These are phyloP conservation scores for Amoeboaphelidium protococcarum DNA, from an alignment of 371 early-diverging fungal species.

Conservation along the genomic window DNA sequence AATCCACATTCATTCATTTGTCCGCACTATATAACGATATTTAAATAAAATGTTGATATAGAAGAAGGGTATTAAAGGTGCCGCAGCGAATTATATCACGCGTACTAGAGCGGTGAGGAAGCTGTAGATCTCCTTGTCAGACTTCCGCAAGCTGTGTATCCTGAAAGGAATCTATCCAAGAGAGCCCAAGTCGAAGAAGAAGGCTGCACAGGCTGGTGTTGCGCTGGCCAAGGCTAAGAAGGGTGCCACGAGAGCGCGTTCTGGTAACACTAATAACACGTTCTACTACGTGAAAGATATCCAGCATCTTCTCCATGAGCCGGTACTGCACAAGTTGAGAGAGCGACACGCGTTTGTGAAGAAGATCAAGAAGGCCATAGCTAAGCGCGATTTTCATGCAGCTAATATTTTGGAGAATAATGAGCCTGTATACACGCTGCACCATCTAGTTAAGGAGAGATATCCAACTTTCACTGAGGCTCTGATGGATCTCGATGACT, in stretches of 20 bases:
- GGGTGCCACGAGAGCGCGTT: slow-evolving; percentile 24
- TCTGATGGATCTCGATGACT: slow-evolving; percentile 82
- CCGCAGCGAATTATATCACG: slow-evolving; percentile 65
- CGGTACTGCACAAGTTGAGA: slow-evolving; percentile 54
- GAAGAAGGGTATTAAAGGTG: slow-evolving; percentile 54
- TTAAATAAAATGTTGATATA: too few relatives aligned
- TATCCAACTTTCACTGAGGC: slow-evolving; percentile 87
- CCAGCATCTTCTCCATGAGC: slow-evolving; percentile 74
- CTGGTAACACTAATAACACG: slow-evolving; percentile 14
- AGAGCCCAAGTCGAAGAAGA: slow-evolving; percentile 78
- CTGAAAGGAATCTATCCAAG: slow-evolving; percentile 93
- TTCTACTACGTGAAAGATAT: slow-evolving; percentile 89
- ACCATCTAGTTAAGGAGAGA: slow-evolving; percentile 82
- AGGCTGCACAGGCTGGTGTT: too few relatives aligned
- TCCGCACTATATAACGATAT: too few relatives aligned
- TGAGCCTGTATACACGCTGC: slow-evolving; percentile 51
- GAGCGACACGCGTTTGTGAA: slow-evolving; percentile 59
- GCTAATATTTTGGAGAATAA: slow-evolving; percentile 42
- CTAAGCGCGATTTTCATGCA: slow-evolving; percentile 40
- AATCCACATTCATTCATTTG: too few relatives aligned
- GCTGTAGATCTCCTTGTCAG: slow-evolving; percentile 72
- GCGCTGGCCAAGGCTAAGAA: too few relatives aligned
- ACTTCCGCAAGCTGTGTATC: slow-evolving; percentile 90
- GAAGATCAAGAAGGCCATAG: slow-evolving; percentile 56
- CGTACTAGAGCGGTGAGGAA: slow-evolving; percentile 72